Evolutionary conservation across 352 stramenopile genomes (phyloP).

Genomic region (Hyaloperonospora arabidopsidis): DNA sequence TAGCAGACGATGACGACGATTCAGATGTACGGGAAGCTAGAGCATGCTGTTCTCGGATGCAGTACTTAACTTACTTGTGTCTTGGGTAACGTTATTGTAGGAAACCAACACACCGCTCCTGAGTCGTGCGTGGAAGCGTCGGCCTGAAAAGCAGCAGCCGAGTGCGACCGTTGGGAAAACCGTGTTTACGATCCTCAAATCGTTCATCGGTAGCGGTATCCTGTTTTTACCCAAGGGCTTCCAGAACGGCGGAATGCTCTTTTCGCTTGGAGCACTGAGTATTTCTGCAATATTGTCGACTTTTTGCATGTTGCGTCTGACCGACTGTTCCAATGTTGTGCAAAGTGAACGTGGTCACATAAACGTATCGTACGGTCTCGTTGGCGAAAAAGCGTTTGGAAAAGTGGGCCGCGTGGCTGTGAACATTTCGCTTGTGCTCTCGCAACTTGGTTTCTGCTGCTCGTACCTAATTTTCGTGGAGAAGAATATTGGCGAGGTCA

Average conservation of each 20-base stretch:
- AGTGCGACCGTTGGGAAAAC: conserved; percentile 44
- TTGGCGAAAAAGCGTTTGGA: conserved; percentile 52
- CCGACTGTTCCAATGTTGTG: conserved; percentile 41
- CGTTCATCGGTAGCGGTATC: conserved; percentile 63
- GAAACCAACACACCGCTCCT: conserved; percentile 38
- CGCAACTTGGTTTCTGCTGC: conserved; percentile 63
- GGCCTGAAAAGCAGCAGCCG: conserved; percentile 17
- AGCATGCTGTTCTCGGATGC: not conserved
- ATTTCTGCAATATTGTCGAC: conserved; percentile 41
- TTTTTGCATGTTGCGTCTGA: conserved; percentile 58
- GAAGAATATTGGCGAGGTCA: conserved; percentile 56
- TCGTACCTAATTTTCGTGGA: conserved; percentile 73
- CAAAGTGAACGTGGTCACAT: conserved; percentile 16
- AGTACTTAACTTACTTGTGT: not conserved
- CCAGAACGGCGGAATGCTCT: conserved; percentile 60
- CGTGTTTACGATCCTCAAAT: conserved; percentile 65
- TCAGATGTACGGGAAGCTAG: conserved; percentile 20
- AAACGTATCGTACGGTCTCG: conserved; percentile 48
- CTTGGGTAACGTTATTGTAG: conserved; percentile 1
- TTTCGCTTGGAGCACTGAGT: conserved; percentile 43
- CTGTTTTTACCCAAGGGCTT: conserved; percentile 64
- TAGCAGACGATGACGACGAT: conserved; percentile 38
- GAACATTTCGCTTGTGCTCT: conserved; percentile 64
- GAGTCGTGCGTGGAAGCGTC: conserved; percentile 23
- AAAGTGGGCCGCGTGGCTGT: conserved; percentile 41